Base-by-base conservation (phyloP, 805 yeast species). In the Saturnispora diversa region DNA sequence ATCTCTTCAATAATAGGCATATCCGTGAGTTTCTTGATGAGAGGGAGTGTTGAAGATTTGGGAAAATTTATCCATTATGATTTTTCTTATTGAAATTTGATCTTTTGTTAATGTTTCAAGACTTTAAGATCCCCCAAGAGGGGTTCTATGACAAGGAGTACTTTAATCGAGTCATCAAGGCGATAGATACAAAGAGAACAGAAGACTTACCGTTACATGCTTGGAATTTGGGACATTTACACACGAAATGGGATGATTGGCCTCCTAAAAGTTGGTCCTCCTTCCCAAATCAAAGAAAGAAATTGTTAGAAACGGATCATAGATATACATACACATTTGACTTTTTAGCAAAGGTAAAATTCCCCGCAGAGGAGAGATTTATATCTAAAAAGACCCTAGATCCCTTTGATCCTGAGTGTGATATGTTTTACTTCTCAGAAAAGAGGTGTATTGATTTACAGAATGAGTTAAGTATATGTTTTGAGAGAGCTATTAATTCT, bases 1-100 rank as follows among this genome's bases (percentile, higher is more conserved):
- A 83, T 77, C 51, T 82, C 88, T 58, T 83, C 94, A 42, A 83
- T 58, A 25, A 65, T 67, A 10, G 94, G 92, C 79, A 77, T 78
- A 17, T 28, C 10, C 12, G 21, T 13, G 9, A 11, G 20, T 22
- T 20, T 23, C 23, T 21, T 11, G 16, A 16, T 16, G 26, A 26
- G 35, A 5, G 10, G 32, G 2, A 31, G 25, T 5, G 15, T 19
- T 26, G 31, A 24, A 37, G 21, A 37, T 29, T 16, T n/a, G 26
- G 20, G 22, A 27, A 34, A 31, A 33, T 16, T 26, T 36, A 16
- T 31, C 34, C 5, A 5, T 24, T 16, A 9, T 12, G 10, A 17
- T 15, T 15, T 8, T 5, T 11, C 7, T 30, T 30, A 10, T 12
- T 19, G 8, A 8, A 19, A 13, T 3, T 30, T 11, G 13, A 30